Conservation (phyloP, 2,329 filamentous ascomycete species). For the Hypoxylon sp. region DNA sequence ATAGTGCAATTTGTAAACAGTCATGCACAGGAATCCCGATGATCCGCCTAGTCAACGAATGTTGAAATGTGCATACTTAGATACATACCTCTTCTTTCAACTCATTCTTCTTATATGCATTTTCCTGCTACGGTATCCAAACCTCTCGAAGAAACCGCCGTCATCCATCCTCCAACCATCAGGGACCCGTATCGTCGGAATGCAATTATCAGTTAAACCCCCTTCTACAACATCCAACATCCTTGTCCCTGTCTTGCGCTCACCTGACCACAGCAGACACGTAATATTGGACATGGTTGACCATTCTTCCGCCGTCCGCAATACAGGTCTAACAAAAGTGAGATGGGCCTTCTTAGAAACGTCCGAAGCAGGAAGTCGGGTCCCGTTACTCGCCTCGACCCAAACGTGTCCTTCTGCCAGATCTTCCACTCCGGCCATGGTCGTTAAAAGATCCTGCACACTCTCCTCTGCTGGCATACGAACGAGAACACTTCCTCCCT, state of each 20-base stretch:
- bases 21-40: too few species aligned
- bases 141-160: too few species aligned
- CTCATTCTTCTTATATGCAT: too few species aligned
- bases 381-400: conserved; percentile 16
- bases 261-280: conserved; percentile 20
- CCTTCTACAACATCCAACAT: conserved; percentile 25
- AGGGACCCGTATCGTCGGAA: conserved; percentile 9
- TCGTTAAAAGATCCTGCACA: conserved; percentile 25
- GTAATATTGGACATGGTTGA: not conserved
- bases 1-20: too few species aligned
- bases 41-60: too few species aligned
- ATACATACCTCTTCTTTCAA: too few species aligned
- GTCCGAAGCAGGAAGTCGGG: conserved; percentile 18
- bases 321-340: not conserved
- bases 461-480: conserved; percentile 26
- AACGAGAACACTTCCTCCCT: conserved; percentile 7
- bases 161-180: conserved; percentile 7
- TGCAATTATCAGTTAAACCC: conserved; percentile 18
- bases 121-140: too few species aligned
- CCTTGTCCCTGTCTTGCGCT: conserved; percentile 15
- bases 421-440: not conserved
- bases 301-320: conserved; percentile 15
- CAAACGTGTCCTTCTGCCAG: conserved; percentile 24
- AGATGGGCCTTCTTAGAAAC: conserved; percentile 5
- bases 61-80: too few species aligned